Evolutionary conservation across 2,329 filamentous ascomycete species (phyloP), one percentile per base, ranked within the genome.

Genomic region (Trichoderma oligosporum): DNA sequence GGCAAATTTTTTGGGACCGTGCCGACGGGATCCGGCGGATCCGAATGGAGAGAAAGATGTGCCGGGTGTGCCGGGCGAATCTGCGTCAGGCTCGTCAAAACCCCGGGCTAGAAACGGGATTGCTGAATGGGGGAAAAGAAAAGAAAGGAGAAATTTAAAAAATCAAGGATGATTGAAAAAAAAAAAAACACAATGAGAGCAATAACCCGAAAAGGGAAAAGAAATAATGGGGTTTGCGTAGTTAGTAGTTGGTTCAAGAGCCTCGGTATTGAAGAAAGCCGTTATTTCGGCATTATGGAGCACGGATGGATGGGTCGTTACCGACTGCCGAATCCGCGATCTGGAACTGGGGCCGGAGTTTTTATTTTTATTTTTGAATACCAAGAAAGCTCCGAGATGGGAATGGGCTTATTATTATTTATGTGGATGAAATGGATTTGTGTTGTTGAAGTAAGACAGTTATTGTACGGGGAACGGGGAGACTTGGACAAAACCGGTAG

Each of bases 241-340:
- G 18, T 22, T 35, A 29, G 11, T 29, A 25, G 18, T 22, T 35
- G 22, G 31, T 24, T 29, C 18, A 16, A 20, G 27, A 9, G 22
- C 22, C 49, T 53, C 49, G 49, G 49, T 16, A 53, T 53, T 53
- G 27, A 24, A 20, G 5, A n/a, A 18, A 33, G 47, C 16, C 11
- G 14, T 33, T 45, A 38, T 36, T 35, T 54, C 51, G 51, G 51
- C 22, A 54, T 36, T 36, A 54, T 54, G 51, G 51, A 20, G 39
- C 16, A 22, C 29, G 24, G 31, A 29, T n/a, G 41, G 41, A 29
- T 4, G 33, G 31, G 49, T 27, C 18, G 35, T n/a, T 20, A 25
- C 51, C 51, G 51, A 54, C 16, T 27, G 51, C 51, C 51, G 51
- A 54, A 36, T 45, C 39, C 51, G 51, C 51, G 9, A 53, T 27